These are phyloP conservation scores for Trichoderma guizhouense DNA, from an alignment of 2,329 filamentous ascomycete genomes.

Conservation along the genomic window DNA sequence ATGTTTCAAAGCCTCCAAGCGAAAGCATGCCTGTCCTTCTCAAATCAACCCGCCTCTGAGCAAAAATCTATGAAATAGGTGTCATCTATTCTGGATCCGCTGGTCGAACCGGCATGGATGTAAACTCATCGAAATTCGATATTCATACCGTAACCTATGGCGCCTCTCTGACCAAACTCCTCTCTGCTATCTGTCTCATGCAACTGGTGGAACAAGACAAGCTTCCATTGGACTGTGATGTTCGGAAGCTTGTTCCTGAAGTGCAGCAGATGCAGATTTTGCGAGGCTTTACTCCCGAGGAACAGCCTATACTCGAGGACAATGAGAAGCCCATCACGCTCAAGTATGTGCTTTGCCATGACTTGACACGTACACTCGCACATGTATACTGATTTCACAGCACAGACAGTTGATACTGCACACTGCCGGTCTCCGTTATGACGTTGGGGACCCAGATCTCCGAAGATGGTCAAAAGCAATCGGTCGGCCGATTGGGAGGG, in stretches of 20 bases:
- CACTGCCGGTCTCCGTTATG: constrained; percentile 46
- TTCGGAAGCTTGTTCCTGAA: constrained; percentile 34
- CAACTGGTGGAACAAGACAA: constrained; percentile 38
- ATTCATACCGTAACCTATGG: constrained; percentile 35
- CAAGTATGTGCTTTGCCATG: constrained; percentile 26
- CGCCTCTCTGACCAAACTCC: constrained; percentile 45
- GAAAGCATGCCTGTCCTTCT: not conserved
- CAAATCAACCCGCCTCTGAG: not conserved
- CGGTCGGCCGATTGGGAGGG: constrained; percentile 30
- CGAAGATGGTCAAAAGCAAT: constrained; percentile 38
- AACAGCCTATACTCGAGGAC: constrained; percentile 36
- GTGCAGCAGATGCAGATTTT: constrained; percentile 36
- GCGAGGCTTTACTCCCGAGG: constrained; percentile 35
- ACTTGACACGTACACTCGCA: not conserved
- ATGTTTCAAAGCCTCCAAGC: not conserved
- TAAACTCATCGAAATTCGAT: constrained; percentile 30
- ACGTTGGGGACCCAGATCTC: constrained; percentile 38
- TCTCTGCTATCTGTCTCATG: constrained; percentile 37
- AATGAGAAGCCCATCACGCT: constrained; percentile 39
- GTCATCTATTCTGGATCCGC: constrained; percentile 36
- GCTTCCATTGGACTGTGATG: constrained; percentile 37
- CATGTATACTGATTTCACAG: not conserved
- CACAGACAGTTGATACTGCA: constrained; percentile 43
- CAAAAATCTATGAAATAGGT: constrained; percentile 23
- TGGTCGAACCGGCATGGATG: constrained; percentile 34